Percentiles rank a stretch among this genome's conserved stretches.
These are phyloP conservation scores for Neurospora terricola DNA, from an alignment of 495 filamentous ascomycete species.

Conservation along the genomic window DNA sequence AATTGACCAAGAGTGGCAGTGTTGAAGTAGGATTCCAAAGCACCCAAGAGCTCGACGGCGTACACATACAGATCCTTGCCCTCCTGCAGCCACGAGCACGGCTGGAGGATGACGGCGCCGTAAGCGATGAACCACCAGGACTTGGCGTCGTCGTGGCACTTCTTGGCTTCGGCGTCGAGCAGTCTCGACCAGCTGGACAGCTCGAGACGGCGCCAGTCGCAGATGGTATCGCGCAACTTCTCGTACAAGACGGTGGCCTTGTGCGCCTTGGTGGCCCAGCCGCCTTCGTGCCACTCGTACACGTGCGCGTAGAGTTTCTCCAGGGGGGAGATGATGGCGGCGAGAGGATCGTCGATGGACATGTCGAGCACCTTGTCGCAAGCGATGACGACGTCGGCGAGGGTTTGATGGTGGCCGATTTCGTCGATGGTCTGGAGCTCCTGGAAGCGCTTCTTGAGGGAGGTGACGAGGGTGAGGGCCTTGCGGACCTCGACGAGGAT, in stretches of 20 bases:
- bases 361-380: constrained; percentile 67
- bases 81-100: constrained; percentile 49
- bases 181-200: constrained; percentile 83
- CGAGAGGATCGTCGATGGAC: constrained; percentile 73
- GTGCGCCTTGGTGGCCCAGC: constrained; percentile 72
- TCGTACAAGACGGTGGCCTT: constrained; percentile 60
- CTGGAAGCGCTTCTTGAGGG: constrained; percentile 56
- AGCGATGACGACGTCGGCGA: constrained; percentile 62
- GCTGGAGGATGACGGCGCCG: constrained; percentile 69
- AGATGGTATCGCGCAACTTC: constrained; percentile 61
- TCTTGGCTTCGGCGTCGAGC: constrained; percentile 74
- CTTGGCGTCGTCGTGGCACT: constrained; percentile 61
- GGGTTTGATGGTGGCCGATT: constrained; percentile 46
- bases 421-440: constrained; percentile 54
- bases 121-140: constrained; percentile 98
- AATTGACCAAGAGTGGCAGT: constrained; percentile 75
- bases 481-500: constrained; percentile 66
- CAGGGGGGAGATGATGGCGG: constrained; percentile 68
- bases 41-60: constrained; percentile 54
- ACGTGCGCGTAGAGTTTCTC: constrained; percentile 76
- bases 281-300: constrained; percentile 78
- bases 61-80: constrained; percentile 50
- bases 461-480: constrained; percentile 53
- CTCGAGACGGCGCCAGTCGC: constrained; percentile 84
- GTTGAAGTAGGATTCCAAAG: constrained; percentile 64